Conservation (phyloP, 805 yeast species). For the Kregervanrija pseudodelftensis region DNA sequence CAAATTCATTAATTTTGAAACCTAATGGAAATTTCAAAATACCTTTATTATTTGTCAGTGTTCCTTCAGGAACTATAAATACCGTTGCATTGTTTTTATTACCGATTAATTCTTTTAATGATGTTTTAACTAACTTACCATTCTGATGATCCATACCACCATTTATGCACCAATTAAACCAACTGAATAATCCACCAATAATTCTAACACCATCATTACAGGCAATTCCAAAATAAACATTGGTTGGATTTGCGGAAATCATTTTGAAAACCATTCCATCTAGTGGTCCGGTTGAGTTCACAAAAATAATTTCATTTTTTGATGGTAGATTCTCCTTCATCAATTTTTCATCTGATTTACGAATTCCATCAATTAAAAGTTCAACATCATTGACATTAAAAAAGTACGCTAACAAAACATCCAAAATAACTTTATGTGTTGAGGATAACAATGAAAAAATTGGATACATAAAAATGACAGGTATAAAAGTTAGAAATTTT, state of each 20-base stretch:
- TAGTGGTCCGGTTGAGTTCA: constrained; percentile 53
- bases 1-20: constrained; percentile 13
- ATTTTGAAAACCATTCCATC: constrained; percentile 37
- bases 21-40: constrained; percentile 47
- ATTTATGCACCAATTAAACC: constrained; percentile 9
- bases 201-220: constrained; percentile 8
- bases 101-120: constrained; percentile 1
- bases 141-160: constrained; percentile 6
- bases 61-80: constrained; percentile 69
- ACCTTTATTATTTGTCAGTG: constrained; percentile 78
- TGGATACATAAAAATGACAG: constrained; percentile 19
- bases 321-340: constrained; percentile 29
- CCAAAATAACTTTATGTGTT: constrained; percentile 9
- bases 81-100: constrained; percentile 35
- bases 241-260: constrained; percentile 6
- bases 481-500: constrained; percentile 11
- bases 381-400: constrained; percentile 25
- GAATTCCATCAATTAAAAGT: constrained; percentile 41
- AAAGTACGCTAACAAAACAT: constrained; percentile 26
- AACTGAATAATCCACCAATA: constrained; percentile 2
- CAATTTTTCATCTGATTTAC: constrained; percentile 32
- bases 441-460: constrained; percentile 10
- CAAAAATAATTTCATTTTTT: constrained; percentile 43
- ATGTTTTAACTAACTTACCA: background rate
- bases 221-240: constrained; percentile 16